Evolutionary conservation across 1,284 basidiomycete genomes (phyloP).

Genomic region (Xerocomus nothofagi): DNA sequence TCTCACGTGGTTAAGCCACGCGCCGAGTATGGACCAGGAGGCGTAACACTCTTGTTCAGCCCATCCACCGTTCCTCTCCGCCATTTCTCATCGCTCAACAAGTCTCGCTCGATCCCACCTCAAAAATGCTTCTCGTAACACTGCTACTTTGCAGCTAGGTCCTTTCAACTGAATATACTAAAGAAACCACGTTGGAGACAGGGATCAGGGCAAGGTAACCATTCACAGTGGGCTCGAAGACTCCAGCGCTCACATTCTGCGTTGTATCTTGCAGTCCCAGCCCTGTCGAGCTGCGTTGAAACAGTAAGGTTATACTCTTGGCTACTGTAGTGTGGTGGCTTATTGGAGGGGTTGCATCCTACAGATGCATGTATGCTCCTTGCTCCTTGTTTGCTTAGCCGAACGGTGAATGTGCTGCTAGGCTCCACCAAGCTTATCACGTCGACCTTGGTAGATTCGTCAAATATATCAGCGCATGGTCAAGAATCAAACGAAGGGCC

Average conservation of each 20-base stretch:
- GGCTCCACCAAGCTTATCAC: background rate
- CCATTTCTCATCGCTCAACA: constrained; percentile 32
- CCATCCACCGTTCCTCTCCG: constrained; percentile 32
- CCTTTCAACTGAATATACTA: background rate
- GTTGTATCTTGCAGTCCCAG: background rate
- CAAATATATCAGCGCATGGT: background rate
- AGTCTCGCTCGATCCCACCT: constrained; percentile 15
- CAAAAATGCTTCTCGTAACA: constrained; percentile 3
- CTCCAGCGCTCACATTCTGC: constrained; percentile 9
- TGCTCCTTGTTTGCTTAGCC: constrained; percentile 1
- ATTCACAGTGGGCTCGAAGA: constrained; percentile 5
- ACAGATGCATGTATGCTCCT: constrained; percentile 1
- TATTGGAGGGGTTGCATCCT: background rate
- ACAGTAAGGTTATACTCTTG: constrained; percentile 9
- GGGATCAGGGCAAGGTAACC: constrained; percentile 32
- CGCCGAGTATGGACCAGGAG: constrained; percentile 32
- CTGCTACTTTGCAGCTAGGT: background rate
- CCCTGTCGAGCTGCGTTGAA: background rate
- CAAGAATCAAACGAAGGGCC: background rate
- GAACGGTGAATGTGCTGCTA: constrained; percentile 2
- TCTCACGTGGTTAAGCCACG: constrained; percentile 35
- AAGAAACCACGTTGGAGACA: constrained; percentile 4
- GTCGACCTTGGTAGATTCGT: background rate
- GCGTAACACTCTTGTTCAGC: constrained; percentile 37
- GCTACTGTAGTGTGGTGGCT: background rate